Evolutionary conservation across 495 filamentous ascomycete genomes (phyloP).

Genomic region (Aspergillus nidulans): DNA sequence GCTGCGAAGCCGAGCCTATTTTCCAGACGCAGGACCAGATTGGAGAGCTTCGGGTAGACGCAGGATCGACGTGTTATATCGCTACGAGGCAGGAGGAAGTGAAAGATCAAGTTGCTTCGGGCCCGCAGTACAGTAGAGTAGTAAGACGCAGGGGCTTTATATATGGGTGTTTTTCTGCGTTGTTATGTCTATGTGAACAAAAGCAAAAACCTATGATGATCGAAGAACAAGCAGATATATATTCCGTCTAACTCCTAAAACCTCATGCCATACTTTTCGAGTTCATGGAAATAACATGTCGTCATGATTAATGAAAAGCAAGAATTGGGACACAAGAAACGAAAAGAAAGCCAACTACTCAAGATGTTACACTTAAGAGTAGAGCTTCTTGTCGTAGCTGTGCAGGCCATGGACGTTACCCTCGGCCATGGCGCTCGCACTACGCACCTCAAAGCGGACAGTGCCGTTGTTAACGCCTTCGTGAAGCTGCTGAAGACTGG

Average conservation of each 20-base stretch:
- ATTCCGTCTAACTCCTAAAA: slow-evolving; percentile 26
- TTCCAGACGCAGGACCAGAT: too few species aligned
- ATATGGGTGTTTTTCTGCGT: too few species aligned
- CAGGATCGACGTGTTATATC: too few species aligned
- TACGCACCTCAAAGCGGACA: slow-evolving; percentile 90
- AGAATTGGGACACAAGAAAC: slow-evolving; percentile 6
- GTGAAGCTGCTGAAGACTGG: slow-evolving; percentile 71
- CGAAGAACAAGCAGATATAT: slow-evolving; percentile 5
- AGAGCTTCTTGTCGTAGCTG: slow-evolving; percentile 99
- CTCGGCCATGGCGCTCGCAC: slow-evolving; percentile 90
- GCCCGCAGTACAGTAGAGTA: too few species aligned
- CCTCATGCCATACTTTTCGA: slow-evolving; percentile 33
- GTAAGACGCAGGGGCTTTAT: too few species aligned
- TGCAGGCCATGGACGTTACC: slow-evolving; percentile 94
- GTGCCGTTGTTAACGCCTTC: slow-evolving; percentile 68
- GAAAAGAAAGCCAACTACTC: slow-evolving; percentile 1
- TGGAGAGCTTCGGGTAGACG: too few species aligned
- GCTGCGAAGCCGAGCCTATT: too few species aligned
- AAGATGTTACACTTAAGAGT: slow-evolving; percentile 56
- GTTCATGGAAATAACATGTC: slow-evolving; percentile 29
- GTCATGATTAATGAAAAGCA: slow-evolving; percentile 23
- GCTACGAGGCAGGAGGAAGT: too few species aligned
- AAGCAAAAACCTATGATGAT: neutral
- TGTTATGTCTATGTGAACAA: too few species aligned
- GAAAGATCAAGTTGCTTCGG: too few species aligned